Conservation (phyloP, 176 grass and related monocot genomes). For the Paspalum vaginatum region DNA sequence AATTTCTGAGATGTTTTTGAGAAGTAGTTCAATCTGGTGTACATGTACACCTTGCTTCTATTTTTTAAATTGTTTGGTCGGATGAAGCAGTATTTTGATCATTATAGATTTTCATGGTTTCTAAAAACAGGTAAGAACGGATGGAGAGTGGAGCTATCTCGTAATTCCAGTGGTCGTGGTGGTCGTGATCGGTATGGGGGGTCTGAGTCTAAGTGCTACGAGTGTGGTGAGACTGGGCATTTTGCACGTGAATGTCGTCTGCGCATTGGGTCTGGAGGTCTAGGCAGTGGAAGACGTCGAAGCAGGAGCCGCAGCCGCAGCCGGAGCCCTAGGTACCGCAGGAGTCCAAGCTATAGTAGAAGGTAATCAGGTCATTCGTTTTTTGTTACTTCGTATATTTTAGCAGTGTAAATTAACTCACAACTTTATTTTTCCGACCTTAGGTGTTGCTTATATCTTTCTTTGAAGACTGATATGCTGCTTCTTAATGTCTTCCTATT, state of each 20-base stretch:
- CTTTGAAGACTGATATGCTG: conserved; percentile 5
- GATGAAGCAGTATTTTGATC: background rate
- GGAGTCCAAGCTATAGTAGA: conserved; percentile 92
- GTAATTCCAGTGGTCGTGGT: conserved; percentile 58
- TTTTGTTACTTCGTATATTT: conserved; percentile 4
- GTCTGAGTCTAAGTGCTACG: conserved; percentile 91
- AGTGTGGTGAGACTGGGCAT: conserved; percentile 94
- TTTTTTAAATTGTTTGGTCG: background rate
- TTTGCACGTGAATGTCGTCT: conserved; percentile 94
- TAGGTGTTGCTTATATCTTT: background rate
- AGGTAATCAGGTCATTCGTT: conserved; percentile 52
- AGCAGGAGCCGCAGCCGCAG: conserved; percentile 77
- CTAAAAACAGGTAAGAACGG: conserved; percentile 82
- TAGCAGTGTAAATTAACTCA: background rate
- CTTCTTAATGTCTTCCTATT: background rate
- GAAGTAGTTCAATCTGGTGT: background rate
- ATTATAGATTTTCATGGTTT: conserved; percentile 14
- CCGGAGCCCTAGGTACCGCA: conserved; percentile 78
- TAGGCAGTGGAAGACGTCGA: conserved; percentile 81
- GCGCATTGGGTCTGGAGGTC: conserved; percentile 81
- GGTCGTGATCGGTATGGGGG: conserved; percentile 71
- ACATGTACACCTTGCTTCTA: background rate
- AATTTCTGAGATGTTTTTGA: background rate
- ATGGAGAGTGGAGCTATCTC: conserved; percentile 94
- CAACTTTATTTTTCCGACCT: background rate